These are phyloP conservation scores for Butyriboletus loyo DNA, from an alignment of 768 basidiomycete genomes.

Conservation along the genomic window DNA sequence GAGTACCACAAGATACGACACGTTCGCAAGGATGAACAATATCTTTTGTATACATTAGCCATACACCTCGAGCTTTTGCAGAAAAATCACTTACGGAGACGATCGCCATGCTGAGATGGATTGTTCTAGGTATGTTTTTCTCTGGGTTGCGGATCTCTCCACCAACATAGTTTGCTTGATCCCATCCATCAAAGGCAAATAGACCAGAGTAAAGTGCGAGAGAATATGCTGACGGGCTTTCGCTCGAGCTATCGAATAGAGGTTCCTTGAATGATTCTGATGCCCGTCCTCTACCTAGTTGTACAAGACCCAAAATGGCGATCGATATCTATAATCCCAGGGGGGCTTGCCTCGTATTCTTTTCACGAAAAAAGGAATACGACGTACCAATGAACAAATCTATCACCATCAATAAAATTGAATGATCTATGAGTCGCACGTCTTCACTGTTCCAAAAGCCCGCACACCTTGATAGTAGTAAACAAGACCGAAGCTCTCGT, in stretches of 20 bases:
- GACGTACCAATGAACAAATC: slow-evolving; percentile 64
- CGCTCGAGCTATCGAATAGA: slow-evolving; percentile 72
- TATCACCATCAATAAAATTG: slow-evolving; percentile 21
- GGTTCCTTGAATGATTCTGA: slow-evolving; percentile 64
- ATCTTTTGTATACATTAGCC: slow-evolving; percentile 37
- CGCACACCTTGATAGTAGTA: slow-evolving; percentile 75
- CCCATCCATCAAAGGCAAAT: slow-evolving; percentile 98
- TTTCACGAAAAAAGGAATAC: not conserved
- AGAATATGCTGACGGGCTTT: slow-evolving; percentile 81
- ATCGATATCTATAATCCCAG: slow-evolving; percentile 57
- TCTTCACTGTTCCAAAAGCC: not conserved
- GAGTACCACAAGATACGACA: slow-evolving; percentile 93
- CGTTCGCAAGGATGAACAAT: slow-evolving; percentile 77
- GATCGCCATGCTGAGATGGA: slow-evolving; percentile 85
- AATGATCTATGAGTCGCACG: not conserved
- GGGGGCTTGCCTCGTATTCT: not conserved
- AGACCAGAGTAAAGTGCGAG: slow-evolving; percentile 93
- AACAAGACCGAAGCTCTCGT: slow-evolving; percentile 83
- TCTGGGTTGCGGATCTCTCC: slow-evolving; percentile 82
- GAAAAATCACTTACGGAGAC: slow-evolving; percentile 55
- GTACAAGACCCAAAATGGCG: slow-evolving; percentile 74
- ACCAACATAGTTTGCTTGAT: slow-evolving; percentile 87
- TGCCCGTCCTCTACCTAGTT: slow-evolving; percentile 66
- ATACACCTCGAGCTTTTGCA: not conserved
- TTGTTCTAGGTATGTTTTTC: slow-evolving; percentile 83